Evolutionary conservation across 75 land plant genomes (phyloP), one percentile per base, ranked within the genome.

Genomic region (Picea glauca): DNA sequence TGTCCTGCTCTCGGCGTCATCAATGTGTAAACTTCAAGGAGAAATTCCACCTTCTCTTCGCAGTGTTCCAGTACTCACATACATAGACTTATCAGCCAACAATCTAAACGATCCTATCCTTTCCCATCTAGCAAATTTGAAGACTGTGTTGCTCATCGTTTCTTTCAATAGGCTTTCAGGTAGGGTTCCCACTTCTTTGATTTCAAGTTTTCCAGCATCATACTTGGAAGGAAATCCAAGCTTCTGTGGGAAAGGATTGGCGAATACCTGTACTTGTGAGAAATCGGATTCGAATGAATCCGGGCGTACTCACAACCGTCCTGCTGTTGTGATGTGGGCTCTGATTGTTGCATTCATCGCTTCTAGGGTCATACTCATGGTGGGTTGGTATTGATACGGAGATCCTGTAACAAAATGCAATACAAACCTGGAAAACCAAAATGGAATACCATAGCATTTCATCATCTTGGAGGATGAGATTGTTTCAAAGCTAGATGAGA

Each of bases 201-300:
- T 81, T 54, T 85, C 89, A 18, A 87, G 90, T n/a, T 78, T 80
- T 12, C 91, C 94, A 23, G 88, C 90, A 62, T 85, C 88, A 18
- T 85, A 79, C 72, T 62, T 94, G 61, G 78, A 88, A 82, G 91
- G 87, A 77, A 94, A 94, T 85, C 80, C 87, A 0, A 83, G 43
- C 2, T 78, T 94, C 17, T 88, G 92, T 58, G 97, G 97, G 21
- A 83, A 82, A 0, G 86, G 92, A 9, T 83, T 91, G 33, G 82
- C 87, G 3, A 84, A 82, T 79, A 43, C 88, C 30, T 90, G 97
- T 62, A 13, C 38, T 12, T 79, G 75, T 62, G 83, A 83, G 5
- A 26, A 26, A 26, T 26, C 26, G 26, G 33, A 64, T 13, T 20
- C 17, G 23, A 78, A 74, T 13, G 77, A 7, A 32, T 73, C 75